Conservation (phyloP, 352 stramenopile genomes). For the Phytophthora tubulina region DNA sequence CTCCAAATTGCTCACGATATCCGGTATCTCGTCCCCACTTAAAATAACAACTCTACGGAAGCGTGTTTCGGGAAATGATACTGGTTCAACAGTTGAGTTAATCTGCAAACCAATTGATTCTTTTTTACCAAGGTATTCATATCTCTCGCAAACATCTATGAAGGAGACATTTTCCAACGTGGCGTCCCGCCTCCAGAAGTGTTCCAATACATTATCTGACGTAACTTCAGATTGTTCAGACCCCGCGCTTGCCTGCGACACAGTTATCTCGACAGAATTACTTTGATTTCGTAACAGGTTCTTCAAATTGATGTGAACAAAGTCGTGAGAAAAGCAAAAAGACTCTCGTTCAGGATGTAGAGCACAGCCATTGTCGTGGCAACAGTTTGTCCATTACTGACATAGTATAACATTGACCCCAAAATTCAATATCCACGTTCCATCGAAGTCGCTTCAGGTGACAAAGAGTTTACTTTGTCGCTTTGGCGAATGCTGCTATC, state of each 20-base stretch:
- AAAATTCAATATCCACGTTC: slow-evolving; percentile 28
- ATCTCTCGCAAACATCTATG: slow-evolving; percentile 27
- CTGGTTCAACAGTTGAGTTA: background rate
- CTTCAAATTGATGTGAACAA: background rate
- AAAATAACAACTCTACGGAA: slow-evolving; percentile 7
- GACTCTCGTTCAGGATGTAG: slow-evolving; percentile 19
- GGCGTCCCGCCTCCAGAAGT: slow-evolving; percentile 15
- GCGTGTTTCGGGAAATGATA: background rate
- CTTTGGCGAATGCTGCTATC: slow-evolving; percentile 23
- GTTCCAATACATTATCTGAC: background rate
- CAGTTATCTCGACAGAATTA: background rate
- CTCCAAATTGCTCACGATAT: background rate
- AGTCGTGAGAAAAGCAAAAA: slow-evolving; percentile 39
- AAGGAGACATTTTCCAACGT: slow-evolving; percentile 7
- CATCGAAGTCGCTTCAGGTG: slow-evolving; percentile 1
- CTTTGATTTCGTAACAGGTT: background rate
- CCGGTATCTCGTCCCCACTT: slow-evolving; percentile 21
- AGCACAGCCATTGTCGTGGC: slow-evolving; percentile 26
- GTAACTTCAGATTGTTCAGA: background rate
- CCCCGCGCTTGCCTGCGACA: background rate
- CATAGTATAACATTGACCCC: slow-evolving; percentile 22
- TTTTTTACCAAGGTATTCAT: slow-evolving; percentile 4
- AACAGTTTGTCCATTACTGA: slow-evolving; percentile 27
- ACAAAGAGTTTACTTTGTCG: slow-evolving; percentile 2
- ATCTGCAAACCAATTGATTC: background rate